These are phyloP conservation scores for Hypoxylon rickii DNA, from an alignment of 495 filamentous ascomycete genomes.

Conservation along the genomic window DNA sequence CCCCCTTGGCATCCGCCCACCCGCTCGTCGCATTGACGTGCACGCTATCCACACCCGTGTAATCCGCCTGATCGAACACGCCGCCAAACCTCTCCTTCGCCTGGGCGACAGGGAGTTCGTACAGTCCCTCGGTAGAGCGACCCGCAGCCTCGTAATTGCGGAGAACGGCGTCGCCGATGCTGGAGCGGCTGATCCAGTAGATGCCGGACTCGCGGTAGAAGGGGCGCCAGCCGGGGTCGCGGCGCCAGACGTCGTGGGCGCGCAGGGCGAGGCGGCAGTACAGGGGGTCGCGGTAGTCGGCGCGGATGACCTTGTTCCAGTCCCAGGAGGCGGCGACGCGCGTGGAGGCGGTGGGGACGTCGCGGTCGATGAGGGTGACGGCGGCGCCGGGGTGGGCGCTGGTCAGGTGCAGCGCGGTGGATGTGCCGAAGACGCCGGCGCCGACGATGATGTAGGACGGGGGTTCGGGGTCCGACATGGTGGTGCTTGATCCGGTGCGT, in stretches of 20 bases:
- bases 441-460: slow-evolving; percentile 64
- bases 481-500: too few relatives aligned
- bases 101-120: slow-evolving; percentile 49
- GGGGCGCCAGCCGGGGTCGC: slow-evolving; percentile 55
- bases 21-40: slow-evolving; percentile 59
- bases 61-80: slow-evolving; percentile 59
- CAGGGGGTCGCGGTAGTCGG: slow-evolving; percentile 63
- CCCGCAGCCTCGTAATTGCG: slow-evolving; percentile 56
- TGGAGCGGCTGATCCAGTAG: slow-evolving; percentile 53
- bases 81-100: slow-evolving; percentile 52
- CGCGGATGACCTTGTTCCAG: slow-evolving; percentile 69
- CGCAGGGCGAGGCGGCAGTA: slow-evolving; percentile 64
- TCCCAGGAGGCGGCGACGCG: slow-evolving; percentile 65
- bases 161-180: slow-evolving; percentile 52
- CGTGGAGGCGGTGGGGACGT: slow-evolving; percentile 46
- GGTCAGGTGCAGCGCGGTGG: slow-evolving; percentile 65
- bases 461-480: too few relatives aligned
- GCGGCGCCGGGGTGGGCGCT: slow-evolving; percentile 52
- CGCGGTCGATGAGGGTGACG: slow-evolving; percentile 63
- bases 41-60: slow-evolving; percentile 53
- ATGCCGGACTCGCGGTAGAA: slow-evolving; percentile 64
- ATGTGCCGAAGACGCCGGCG: slow-evolving; percentile 67
- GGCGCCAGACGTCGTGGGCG: slow-evolving; percentile 58
- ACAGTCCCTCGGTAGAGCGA: slow-evolving; percentile 42
- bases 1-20: slow-evolving; percentile 64